phyloP scores from a whole-genome alignment of 768 basidiomycete species.

The Holtermanniella nyarrowii region DNA sequence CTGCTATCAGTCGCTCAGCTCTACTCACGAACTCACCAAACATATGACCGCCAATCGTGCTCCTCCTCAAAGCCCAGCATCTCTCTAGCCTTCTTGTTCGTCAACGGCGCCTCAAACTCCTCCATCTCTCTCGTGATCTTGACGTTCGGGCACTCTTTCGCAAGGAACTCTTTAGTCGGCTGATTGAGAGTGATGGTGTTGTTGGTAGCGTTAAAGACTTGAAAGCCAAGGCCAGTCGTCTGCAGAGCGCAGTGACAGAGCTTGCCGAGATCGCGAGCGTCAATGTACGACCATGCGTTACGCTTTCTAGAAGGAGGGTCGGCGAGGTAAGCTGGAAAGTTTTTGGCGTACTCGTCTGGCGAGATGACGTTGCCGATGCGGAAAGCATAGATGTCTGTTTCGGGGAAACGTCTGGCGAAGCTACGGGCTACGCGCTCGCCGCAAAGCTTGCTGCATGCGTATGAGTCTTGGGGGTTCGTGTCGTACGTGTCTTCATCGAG shows the following conservation, averaged over 20 bases:
- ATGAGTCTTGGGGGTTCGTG: constrained; percentile 24
- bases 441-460: constrained; percentile 31
- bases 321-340: constrained; percentile 27
- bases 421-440: constrained; percentile 32
- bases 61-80: constrained; percentile 36
- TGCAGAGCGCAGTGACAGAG: constrained; percentile 30
- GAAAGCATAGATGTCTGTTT: constrained; percentile 32
- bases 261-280: constrained; percentile 37
- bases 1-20: too few relatives aligned
- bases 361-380: constrained; percentile 36
- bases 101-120: constrained; percentile 34
- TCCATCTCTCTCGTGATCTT: constrained; percentile 29
- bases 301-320: constrained; percentile 30
- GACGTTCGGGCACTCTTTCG: constrained; percentile 16
- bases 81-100: constrained; percentile 31
- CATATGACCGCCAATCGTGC: constrained; percentile 37
- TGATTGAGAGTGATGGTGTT: constrained; percentile 25
- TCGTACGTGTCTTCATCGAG: constrained; percentile 30
- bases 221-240: constrained; percentile 32
- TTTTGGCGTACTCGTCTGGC: constrained; percentile 33
- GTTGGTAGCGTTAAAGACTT: constrained; percentile 39
- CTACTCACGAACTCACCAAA: too few relatives aligned
- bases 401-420: constrained; percentile 30
- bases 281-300: constrained; percentile 39
- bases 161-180: constrained; percentile 20